These are phyloP conservation scores for Microdochium trichocladiopsis DNA, from an alignment of 2,329 filamentous ascomycete genomes.

Conservation along the genomic window DNA sequence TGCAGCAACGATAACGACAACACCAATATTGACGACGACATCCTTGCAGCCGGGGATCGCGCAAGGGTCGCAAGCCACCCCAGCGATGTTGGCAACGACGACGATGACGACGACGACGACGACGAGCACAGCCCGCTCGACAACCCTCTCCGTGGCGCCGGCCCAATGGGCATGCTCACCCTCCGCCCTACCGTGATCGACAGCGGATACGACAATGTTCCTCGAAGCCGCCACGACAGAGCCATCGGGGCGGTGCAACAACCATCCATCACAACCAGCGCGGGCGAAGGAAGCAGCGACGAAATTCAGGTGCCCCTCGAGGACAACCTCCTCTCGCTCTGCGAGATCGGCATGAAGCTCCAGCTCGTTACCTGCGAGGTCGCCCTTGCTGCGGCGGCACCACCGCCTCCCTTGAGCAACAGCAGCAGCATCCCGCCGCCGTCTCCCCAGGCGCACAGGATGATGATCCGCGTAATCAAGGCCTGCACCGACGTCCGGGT, in stretches of 20 bases:
- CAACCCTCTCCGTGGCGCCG: slow-evolving; percentile 10
- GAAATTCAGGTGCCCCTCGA: slow-evolving; percentile 58
- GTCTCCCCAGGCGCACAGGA: background rate
- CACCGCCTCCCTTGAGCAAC: no score
- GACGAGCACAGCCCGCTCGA: slow-evolving; percentile 28
- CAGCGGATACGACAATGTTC: slow-evolving; percentile 37
- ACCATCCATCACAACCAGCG: background rate
- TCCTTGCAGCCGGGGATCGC: no score
- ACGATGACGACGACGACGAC: slow-evolving; percentile 25
- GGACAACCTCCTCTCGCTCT: slow-evolving; percentile 39
- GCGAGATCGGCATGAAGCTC: slow-evolving; percentile 60
- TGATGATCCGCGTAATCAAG: slow-evolving; percentile 53
- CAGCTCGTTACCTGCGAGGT: slow-evolving; percentile 47
- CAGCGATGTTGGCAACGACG: background rate
- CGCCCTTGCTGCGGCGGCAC: slow-evolving; percentile 44
- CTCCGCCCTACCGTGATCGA: slow-evolving; percentile 38
- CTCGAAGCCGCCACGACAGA: slow-evolving; percentile 6
- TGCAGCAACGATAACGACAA: slow-evolving; percentile 31
- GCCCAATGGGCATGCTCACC: slow-evolving; percentile 12
- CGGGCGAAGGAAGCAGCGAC: slow-evolving; percentile 15
- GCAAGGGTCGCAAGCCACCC: no score
- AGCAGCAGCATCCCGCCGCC: no score
- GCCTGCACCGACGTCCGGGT: slow-evolving; percentile 46
- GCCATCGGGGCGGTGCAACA: no score
- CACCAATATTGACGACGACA: slow-evolving; percentile 14